Percentiles rank a stretch among this genome's conserved stretches.
Conservation (phyloP, 2,329 filamentous ascomycete species). For the Xylariaceae sp. region DNA sequence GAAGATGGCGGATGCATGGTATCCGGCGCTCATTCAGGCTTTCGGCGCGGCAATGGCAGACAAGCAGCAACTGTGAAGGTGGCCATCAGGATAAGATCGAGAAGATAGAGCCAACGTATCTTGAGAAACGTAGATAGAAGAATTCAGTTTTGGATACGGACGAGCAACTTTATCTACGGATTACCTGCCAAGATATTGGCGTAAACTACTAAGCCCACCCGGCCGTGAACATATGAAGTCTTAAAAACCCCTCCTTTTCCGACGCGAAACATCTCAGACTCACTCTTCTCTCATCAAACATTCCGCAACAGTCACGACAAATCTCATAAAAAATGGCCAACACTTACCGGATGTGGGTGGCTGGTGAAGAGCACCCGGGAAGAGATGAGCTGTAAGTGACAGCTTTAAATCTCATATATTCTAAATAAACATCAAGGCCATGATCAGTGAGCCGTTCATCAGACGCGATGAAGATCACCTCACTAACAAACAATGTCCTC, state of each 20-base stretch:
- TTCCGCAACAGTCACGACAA: not conserved
- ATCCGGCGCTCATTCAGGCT: constrained; percentile 28
- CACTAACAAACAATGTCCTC: not conserved
- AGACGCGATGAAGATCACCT: not conserved
- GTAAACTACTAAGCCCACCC: no score
- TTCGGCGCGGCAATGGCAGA: constrained; percentile 26
- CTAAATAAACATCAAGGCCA: no score
- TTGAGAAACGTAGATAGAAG: no score
- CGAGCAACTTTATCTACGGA: no score
- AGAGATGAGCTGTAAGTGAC: constrained; percentile 41
- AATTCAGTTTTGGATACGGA: no score
- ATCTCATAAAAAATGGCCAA: constrained; percentile 15
- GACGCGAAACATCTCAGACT: not conserved
- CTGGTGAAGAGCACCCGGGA: constrained; percentile 37
- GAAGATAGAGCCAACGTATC: no score
- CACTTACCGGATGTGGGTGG: constrained; percentile 36
- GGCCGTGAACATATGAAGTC: no score
- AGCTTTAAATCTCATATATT: not conserved
- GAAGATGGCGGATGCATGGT: constrained; percentile 37
- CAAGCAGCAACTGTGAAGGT: constrained; percentile 7
- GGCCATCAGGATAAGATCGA: no score
- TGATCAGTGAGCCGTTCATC: not conserved
- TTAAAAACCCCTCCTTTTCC: no score
- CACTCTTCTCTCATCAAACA: not conserved
- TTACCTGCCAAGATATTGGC: no score